Conservation (phyloP, 2,329 filamentous ascomycete genomes). For the Herpotrichia juniperi region DNA sequence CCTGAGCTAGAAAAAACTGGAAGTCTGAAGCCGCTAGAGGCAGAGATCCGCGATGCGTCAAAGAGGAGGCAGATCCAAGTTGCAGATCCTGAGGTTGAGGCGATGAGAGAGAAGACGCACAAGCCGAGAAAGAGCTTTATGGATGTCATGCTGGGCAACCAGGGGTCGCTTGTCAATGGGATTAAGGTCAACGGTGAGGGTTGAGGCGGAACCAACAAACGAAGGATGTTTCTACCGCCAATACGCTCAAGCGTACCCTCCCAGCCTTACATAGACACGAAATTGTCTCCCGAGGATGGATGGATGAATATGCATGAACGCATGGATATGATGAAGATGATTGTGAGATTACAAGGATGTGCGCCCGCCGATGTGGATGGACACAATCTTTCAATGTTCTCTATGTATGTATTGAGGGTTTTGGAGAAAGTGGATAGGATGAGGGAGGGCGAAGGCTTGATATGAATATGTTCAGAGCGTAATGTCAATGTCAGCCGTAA, state of each 20-base stretch:
- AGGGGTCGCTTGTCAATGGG: constrained; percentile 1
- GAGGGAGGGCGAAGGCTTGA: not conserved
- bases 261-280: not conserved
- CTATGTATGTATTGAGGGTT: constrained; percentile 5
- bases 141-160: constrained; percentile 26
- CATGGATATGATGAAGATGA: constrained; percentile 6
- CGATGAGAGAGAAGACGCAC: constrained; percentile 30
- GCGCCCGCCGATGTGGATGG: not conserved
- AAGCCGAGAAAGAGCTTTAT: constrained; percentile 45
- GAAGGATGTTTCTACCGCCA: not conserved
- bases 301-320: not conserved
- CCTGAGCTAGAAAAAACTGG: constrained; percentile 38
- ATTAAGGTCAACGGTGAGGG: constrained; percentile 24
- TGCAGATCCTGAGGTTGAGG: constrained; percentile 19
- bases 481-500: not conserved
- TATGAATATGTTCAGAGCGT: not conserved
- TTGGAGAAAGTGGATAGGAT: not conserved
- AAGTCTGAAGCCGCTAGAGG: constrained; percentile 32
- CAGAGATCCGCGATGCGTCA: constrained; percentile 34
- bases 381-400: constrained; percentile 13
- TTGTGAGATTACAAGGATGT: not conserved
- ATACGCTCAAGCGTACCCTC: not conserved
- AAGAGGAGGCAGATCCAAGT: constrained; percentile 34
- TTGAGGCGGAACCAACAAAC: constrained; percentile 21
- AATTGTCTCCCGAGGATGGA: not conserved